Evolutionary conservation across 345 rosid species (phyloP).

Genomic region (Eucalyptus pauciflora): DNA sequence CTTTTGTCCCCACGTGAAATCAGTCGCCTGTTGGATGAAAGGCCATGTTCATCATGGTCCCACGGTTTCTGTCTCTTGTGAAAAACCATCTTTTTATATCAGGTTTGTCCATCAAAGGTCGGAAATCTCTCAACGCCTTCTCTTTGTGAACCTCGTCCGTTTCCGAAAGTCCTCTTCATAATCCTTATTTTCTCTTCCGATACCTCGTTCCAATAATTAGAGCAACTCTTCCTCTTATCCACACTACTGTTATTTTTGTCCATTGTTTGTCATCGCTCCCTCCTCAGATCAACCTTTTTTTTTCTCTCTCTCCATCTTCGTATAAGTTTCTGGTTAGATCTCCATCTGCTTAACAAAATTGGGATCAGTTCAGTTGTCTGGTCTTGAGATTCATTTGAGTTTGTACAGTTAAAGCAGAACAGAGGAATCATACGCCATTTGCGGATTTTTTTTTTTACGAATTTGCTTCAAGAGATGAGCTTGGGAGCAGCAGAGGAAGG

Average conservation of each 20-base stretch:
- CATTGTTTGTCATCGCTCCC: not conserved
- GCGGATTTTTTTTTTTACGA: not conserved
- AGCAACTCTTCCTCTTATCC: not conserved
- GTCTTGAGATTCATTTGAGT: not conserved
- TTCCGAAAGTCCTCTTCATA: not conserved
- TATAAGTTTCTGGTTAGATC: not conserved
- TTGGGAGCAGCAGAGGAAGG: slow-evolving; percentile 67
- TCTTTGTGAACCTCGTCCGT: not conserved
- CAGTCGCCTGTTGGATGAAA: rapidly evolving
- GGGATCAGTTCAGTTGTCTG: not conserved
- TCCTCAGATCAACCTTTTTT: not conserved
- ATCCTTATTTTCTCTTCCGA: not conserved
- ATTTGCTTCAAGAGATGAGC: slow-evolving; percentile 75
- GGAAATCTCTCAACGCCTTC: not conserved
- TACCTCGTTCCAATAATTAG: not conserved
- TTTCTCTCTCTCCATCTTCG: not conserved
- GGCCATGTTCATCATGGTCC: not conserved
- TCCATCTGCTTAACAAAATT: not conserved
- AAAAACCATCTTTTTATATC: not conserved
- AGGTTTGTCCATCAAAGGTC: not conserved
- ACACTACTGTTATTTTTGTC: not conserved
- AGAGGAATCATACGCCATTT: not conserved
- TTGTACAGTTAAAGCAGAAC: not conserved
- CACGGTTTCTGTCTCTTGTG: not conserved
- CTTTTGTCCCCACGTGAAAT: not conserved